These are phyloP conservation scores for Trichophyton equinum DNA, from an alignment of 2,329 filamentous ascomycete species.

Conservation along the genomic window DNA sequence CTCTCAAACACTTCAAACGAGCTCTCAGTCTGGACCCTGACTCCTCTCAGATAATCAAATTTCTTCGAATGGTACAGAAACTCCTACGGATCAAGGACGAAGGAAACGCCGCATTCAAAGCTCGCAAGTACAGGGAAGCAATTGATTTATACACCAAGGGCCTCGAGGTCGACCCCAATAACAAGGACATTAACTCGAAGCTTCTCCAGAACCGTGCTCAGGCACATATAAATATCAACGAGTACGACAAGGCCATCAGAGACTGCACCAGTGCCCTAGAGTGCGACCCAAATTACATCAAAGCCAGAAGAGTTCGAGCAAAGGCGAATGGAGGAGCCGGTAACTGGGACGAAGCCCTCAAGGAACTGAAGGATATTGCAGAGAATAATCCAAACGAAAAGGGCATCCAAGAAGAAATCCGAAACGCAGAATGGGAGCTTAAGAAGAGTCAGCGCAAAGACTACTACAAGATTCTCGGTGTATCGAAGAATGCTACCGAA, in stretches of 20 bases:
- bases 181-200: conserved; percentile 90
- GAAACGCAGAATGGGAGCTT: conserved; percentile 80
- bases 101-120: conserved; percentile 83
- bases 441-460: conserved; percentile 98
- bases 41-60: conserved; percentile 76
- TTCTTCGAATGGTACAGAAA: conserved; percentile 79
- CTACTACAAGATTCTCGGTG: conserved; percentile 92
- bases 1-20: conserved; percentile 80
- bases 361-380: conserved; percentile 74
- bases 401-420: conserved; percentile 69
- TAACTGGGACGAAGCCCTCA: conserved; percentile 82
- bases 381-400: conserved; percentile 75
- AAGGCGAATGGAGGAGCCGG: conserved; percentile 76
- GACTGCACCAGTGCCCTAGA: conserved; percentile 77
- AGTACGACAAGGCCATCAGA: conserved; percentile 65
- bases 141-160: conserved; percentile 76
- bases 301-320: conserved; percentile 87
- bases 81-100: conserved; percentile 88
- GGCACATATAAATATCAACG: conserved; percentile 66
- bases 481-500: conserved; percentile 75
- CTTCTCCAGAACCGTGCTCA: conserved; percentile 86
- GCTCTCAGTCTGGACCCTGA: conserved; percentile 86
- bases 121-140: conserved; percentile 63
- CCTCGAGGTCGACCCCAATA: conserved; percentile 70
- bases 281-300: conserved; percentile 73